Base-by-base conservation (phyloP, 371 early-diverging fungal species). In the Capniomyces stellatus region DNA sequence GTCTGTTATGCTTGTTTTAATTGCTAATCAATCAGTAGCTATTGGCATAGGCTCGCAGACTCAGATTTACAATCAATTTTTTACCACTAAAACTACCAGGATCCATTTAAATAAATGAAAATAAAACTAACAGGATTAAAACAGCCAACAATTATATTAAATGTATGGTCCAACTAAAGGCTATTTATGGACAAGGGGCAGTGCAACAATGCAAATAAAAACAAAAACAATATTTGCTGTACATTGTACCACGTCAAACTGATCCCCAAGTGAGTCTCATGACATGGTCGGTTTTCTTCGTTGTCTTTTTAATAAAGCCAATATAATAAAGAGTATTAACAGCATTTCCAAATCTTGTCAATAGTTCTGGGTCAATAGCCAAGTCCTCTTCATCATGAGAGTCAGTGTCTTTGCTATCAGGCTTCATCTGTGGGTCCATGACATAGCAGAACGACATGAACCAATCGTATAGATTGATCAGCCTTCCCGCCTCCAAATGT, bases 381-480 rank as follows among this genome's bases (percentile, higher is more conserved):
- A 56, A 29, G 42, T 48, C 52, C 1, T 43, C 1, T 40, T 6
- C 21, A 21, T 48, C 23, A 18, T 55, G 24, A 25, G 49, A 54
- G 31, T 47, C 12, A 25, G 55, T 65, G 58, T 64, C 71, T 22
- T 69, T 63, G 30, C 68, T 29, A 2, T 40, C 51, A 12, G n/a
- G 35, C 19, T 10, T 12, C 40, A 28, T 28, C 57, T 64, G 60
- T 21, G 40, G 35, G 51, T 66, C 66, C 1, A 69, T 58, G n/a
- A 71, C 62, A 1, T 59, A 62, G 13, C 60, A 35, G 69, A 92
- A 94, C 0, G 89, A 82, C 35, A 77, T 71, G 59, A 81, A 88
- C 87, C 87, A 87, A 64, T 94, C 95, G 55, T 81, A 85, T 47
- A 94, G 63, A 63, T 94, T 94, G 66, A 94, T 88, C 73, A 93